Conservation (phyloP, 2,329 filamentous ascomycete species). For the Xenoacremonium recifei region DNA sequence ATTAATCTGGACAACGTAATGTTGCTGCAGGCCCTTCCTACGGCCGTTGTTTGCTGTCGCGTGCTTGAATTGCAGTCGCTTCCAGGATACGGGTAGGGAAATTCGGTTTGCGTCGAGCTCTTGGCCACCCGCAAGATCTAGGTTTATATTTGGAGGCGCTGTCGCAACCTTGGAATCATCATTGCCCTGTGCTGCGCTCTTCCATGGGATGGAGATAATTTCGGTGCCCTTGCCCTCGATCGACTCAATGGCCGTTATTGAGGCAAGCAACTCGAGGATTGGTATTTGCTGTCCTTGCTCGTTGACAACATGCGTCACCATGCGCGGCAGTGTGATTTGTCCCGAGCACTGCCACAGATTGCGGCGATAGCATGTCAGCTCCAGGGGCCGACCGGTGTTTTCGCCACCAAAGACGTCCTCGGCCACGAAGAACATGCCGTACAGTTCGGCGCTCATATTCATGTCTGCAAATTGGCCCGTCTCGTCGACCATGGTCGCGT, state of each 20-base stretch:
- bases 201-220: slow-evolving; percentile 96
- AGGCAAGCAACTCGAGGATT: slow-evolving; percentile 74
- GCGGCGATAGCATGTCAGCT: slow-evolving; percentile 91
- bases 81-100: slow-evolving; percentile 86
- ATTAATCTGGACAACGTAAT: slow-evolving; percentile 86
- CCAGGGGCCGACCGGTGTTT: slow-evolving; percentile 59
- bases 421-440: slow-evolving; percentile 86
- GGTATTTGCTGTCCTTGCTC: slow-evolving; percentile 79
- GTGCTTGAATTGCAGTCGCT: slow-evolving; percentile 90
- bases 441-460: slow-evolving; percentile 70
- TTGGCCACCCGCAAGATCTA: slow-evolving; percentile 58
- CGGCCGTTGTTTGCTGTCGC: slow-evolving; percentile 95
- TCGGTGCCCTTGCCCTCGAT: slow-evolving; percentile 91
- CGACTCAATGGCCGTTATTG: slow-evolving; percentile 83
- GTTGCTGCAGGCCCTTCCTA: slow-evolving; percentile 90
- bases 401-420: slow-evolving; percentile 73
- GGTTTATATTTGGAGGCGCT: slow-evolving; percentile 52
- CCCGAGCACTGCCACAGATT: slow-evolving; percentile 96
- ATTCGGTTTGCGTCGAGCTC: slow-evolving; percentile 78
- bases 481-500: slow-evolving; percentile 64
- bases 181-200: slow-evolving; percentile 61
- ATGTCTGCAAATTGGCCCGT: slow-evolving; percentile 62
- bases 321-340: slow-evolving; percentile 74
- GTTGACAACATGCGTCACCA: slow-evolving; percentile 64
- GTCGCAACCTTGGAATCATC: slow-evolving; percentile 50